These are phyloP conservation scores for Sugiyamaella mastotermitis DNA, from an alignment of 805 yeast species.

Conservation along the genomic window DNA sequence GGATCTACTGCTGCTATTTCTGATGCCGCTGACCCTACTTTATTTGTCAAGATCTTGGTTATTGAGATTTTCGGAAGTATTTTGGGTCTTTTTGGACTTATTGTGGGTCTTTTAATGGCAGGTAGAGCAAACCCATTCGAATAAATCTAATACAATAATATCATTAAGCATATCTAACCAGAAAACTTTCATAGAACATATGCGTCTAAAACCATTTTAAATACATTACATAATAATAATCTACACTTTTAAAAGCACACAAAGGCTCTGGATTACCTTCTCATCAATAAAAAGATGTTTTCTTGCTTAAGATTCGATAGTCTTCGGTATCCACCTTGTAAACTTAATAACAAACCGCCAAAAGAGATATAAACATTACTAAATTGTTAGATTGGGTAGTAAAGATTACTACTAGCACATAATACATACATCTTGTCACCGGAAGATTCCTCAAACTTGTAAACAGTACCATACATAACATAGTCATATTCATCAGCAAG, in stretches of 20 bases:
- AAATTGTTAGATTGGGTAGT: slow-evolving; percentile 13
- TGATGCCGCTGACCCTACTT: slow-evolving; percentile 94
- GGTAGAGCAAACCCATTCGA: slow-evolving; percentile 87
- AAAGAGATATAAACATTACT: slow-evolving; percentile 90
- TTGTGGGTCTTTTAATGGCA: slow-evolving; percentile 96
- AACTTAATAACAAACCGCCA: slow-evolving; percentile 89
- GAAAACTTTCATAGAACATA: background rate
- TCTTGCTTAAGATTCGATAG: slow-evolving; percentile 89
- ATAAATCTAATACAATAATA: slow-evolving; percentile 26
- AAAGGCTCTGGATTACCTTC: slow-evolving; percentile 39
- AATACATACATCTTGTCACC: slow-evolving; percentile 41
- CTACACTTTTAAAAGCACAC: background rate
- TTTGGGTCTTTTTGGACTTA: slow-evolving; percentile 92
- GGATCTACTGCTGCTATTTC: slow-evolving; percentile 98
- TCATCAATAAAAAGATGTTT: slow-evolving; percentile 81
- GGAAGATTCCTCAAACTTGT: slow-evolving; percentile 86
- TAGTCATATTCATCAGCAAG: slow-evolving; percentile 96
- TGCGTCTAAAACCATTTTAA: background rate
- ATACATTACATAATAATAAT: background rate
- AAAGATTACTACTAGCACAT: background rate
- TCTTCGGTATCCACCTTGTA: slow-evolving; percentile 92
- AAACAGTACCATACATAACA: slow-evolving; percentile 96
- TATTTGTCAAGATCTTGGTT: slow-evolving; percentile 92
- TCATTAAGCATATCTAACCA: background rate
- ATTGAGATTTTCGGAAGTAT: slow-evolving; percentile 97